phyloP scores from a whole-genome alignment of 108 stramenopile species.

The Cyclostephanos tholiformis region DNA sequence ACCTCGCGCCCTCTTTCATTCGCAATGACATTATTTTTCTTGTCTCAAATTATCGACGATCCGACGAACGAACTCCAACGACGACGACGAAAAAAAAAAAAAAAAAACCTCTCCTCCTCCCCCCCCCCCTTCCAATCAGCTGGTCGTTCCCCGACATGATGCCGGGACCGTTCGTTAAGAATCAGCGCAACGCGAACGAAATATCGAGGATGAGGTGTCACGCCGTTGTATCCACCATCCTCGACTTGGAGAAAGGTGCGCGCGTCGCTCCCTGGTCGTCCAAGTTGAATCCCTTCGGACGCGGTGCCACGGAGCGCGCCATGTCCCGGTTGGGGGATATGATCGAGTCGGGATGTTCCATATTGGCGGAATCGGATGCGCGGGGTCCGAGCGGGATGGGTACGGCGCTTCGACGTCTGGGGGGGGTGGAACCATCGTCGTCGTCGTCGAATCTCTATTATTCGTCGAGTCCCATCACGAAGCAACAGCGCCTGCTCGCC shows the following conservation, averaged over 20 bases:
- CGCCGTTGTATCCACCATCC: conserved; percentile 66
- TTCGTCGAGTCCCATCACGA: conserved; percentile 23
- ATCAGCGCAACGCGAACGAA: conserved; percentile 42
- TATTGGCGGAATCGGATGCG: conserved; percentile 21
- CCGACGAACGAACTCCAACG: no score
- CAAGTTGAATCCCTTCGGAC: conserved; percentile 85
- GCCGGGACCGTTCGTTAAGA: conserved; percentile 71
- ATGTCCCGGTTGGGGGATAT: conserved; percentile 45
- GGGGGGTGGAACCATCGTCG: conserved; percentile 34
- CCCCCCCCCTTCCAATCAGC: no score
- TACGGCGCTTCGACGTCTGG: conserved; percentile 19
- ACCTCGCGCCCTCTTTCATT: no score
- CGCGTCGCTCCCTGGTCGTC: conserved; percentile 59
- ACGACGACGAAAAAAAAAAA: no score
- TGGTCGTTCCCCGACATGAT: conserved; percentile 82
- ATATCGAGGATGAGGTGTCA: conserved; percentile 67
- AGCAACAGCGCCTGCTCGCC: conserved; percentile 38
- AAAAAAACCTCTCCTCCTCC: no score
- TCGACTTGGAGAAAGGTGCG: conserved; percentile 68
- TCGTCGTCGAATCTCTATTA: conserved; percentile 15
- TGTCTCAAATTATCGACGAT: no score
- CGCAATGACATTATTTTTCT: no score
- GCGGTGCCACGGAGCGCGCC: conserved; percentile 41
- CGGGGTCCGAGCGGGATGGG: conserved; percentile 46
- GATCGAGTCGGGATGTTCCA: conserved; percentile 13